Percentiles rank a stretch among this genome's conserved stretches.
Conservation (phyloP, 2,329 filamentous ascomycete genomes). For the Trichoderma gracile region DNA sequence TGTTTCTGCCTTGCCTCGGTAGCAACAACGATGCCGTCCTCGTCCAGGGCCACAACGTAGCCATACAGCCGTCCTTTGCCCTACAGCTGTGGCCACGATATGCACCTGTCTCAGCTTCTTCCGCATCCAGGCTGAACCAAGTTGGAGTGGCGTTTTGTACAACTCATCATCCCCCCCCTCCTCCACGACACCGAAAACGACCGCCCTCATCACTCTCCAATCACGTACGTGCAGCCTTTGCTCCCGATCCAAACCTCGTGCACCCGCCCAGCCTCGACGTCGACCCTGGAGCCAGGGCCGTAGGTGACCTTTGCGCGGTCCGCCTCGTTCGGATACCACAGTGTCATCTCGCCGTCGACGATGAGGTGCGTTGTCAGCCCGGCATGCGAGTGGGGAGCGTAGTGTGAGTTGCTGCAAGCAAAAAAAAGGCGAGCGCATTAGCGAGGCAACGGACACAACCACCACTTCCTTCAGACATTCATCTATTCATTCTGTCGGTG, state of each 20-base stretch:
- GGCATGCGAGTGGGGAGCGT: slow-evolving; percentile 65
- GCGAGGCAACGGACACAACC: slow-evolving; percentile 4
- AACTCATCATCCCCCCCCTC: not conserved
- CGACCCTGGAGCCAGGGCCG: slow-evolving; percentile 61
- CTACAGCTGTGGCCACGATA: too few relatives aligned
- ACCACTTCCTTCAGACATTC: not conserved
- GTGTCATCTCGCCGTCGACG: slow-evolving; percentile 62
- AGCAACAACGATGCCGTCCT: too few relatives aligned
- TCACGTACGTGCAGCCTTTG: slow-evolving; percentile 67
- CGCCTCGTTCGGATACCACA: slow-evolving; percentile 64
- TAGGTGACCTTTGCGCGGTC: slow-evolving; percentile 58
- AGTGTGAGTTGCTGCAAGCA: slow-evolving; percentile 61
- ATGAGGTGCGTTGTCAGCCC: slow-evolving; percentile 70
- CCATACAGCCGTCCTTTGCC: too few relatives aligned
- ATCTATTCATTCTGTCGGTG: not conserved
- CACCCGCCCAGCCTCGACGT: slow-evolving; percentile 62
- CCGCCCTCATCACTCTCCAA: slow-evolving; percentile 49
- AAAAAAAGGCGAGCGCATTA: not conserved
- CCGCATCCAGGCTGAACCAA: not conserved
- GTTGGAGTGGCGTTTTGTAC: not conserved
- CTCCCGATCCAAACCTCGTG: slow-evolving; percentile 71
- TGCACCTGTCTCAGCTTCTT: not conserved
- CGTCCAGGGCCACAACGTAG: too few relatives aligned
- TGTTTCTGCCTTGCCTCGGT: too few relatives aligned
- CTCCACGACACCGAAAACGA: not conserved